phyloP scores from a whole-genome alignment of 2,329 filamentous ascomycete species.

The Saccharata proteae region DNA sequence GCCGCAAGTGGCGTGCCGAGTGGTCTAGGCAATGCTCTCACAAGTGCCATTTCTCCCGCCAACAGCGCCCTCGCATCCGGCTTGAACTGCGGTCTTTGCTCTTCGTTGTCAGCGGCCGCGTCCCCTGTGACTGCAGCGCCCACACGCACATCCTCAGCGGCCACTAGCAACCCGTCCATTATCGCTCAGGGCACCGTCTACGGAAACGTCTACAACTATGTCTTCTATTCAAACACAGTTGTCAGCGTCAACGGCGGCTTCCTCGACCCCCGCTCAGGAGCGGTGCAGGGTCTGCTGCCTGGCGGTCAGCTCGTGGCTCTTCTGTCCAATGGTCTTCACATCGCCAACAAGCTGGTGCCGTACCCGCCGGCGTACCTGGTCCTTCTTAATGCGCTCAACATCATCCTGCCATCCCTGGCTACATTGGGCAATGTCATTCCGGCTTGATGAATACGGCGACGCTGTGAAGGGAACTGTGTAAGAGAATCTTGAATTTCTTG shows the following conservation, averaged over 20 bases:
- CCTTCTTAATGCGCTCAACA: background rate
- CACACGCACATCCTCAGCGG: too few species aligned
- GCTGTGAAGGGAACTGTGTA: background rate
- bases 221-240: slow-evolving; percentile 8
- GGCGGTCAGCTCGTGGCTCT: slow-evolving; percentile 5
- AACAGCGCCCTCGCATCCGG: too few species aligned
- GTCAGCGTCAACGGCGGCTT: slow-evolving; percentile 7
- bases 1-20: too few species aligned
- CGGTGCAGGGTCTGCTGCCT: slow-evolving; percentile 4
- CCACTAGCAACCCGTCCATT: slow-evolving; percentile 3
- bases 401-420: slow-evolving; percentile 3
- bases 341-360: slow-evolving; percentile 6
- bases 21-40: too few species aligned
- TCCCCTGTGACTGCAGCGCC: too few species aligned
- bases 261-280: slow-evolving; percentile 5
- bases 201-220: slow-evolving; percentile 8
- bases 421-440: slow-evolving; percentile 4
- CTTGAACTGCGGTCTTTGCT: too few species aligned
- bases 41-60: too few species aligned
- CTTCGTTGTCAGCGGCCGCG: too few species aligned
- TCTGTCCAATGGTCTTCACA: slow-evolving; percentile 5
- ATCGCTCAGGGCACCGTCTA: slow-evolving; percentile 6
- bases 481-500: background rate
- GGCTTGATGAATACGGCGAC: background rate
- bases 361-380: slow-evolving; percentile 3